Base-by-base conservation (phyloP, 805 yeast genomes). In the Metschnikowia koreensis region DNA sequence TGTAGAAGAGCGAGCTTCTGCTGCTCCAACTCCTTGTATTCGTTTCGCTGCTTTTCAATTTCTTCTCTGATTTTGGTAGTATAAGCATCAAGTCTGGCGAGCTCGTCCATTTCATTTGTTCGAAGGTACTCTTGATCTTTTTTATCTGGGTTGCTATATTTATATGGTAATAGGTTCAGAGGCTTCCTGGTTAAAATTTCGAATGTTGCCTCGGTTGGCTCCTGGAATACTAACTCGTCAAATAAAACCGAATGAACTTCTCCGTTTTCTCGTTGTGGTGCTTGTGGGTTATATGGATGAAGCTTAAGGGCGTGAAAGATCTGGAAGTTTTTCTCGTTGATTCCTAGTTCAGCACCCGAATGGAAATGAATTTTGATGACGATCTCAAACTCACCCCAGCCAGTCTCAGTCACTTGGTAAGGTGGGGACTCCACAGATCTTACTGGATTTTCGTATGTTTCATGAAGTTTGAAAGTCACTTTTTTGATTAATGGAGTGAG, bases 381-480 rank as follows among this genome's bases (percentile, higher is more conserved):
- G 55, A 94, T 87, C 64, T 94, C 99, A 69, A 94, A 94, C 68
- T 94, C 99, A 59, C 99, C 99, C 99, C 99, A 94, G 0, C 99
- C 99, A 0, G 98, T 89, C 64, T 94, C 99, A 1, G 96, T 87
- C 29, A 94, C 90, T 66, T 91, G 96, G 62, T 87, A 94, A 0
- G 99, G 99, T 1, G 98, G 97, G 31, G 75, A 66, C 56, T 94
- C 98, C 13, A 93, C 77, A 1, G 94, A 80, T 50, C 99, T 75
- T n/a, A 90, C 82, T 1, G 97, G 82, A 60, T 85, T 89, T 17
- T 85, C 86, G 62, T 93, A 94, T 0, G 99, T 94, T 58, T 94
- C 99, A 68, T 94, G 99, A 22, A 94, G 75, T 66, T 94, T 94
- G 76, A 93, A 94, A 0, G 92, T 93, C 1, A 94, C 98, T 67